Base-by-base conservation (phyloP, 441 rosid genomes). In the Brassica hybrid region DNA sequence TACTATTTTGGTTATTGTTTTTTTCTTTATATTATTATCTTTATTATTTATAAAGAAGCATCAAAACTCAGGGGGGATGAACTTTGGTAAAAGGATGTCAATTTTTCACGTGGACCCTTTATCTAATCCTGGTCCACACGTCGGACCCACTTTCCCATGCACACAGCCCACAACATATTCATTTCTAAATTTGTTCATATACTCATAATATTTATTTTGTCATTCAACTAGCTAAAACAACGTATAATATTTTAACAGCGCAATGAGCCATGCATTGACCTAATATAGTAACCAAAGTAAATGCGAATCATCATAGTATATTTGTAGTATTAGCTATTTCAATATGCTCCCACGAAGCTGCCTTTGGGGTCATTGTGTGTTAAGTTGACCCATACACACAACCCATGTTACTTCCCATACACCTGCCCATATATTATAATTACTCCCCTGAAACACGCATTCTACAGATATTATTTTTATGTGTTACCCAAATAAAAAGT, bases 21-120 rank as follows among this genome's bases (percentile, higher is more conserved):
- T 19, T 36, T 58, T 7, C 11, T 13, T n/a, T 62, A 19, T 48
- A 69, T 52, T 67, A 73, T 27, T 25, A 68, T 57, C n/a, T 25
- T 79, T 74, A 27, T 38, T 2, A 1, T 27, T 23, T 54, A 77
- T 75, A 65, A 11, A 64, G 7, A 76, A 79, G 85, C 81, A 83
- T 85, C 83, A 78, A 81, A 80, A 82, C 69, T 71, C 83, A 75
- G 88, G 92, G 98, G 94, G 93, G 91, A 90, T 90, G 98, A 88
- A 93, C 84, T 85, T 80, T 75, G 75, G 76, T 62, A 73, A 65
- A 67, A 80, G 82, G 78, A 68, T 91, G 89, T 88, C 90, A 89
- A 84, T 71, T 71, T 79, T 76, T 88, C 93, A 87, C 87, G 98
- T 88, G 97, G 91, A 84, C 83, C 90, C 91, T 67, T 85, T 88